Conservation (phyloP, 2,329 filamentous ascomycete species). For the Aureobasidium lini region DNA sequence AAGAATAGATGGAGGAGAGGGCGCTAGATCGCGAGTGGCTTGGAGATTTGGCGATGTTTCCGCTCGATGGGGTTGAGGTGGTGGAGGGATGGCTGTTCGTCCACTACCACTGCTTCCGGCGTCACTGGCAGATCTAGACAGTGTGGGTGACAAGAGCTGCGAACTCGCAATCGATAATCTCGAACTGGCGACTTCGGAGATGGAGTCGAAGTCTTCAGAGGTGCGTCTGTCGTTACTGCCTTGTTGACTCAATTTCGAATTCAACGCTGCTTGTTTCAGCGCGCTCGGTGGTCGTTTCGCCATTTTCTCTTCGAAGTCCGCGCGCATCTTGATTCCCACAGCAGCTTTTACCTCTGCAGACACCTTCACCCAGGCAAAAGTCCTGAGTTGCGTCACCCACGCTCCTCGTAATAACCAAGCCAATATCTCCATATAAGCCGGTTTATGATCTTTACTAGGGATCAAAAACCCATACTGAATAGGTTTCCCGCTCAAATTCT, state of each 20-base stretch:
- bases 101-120: conserved; percentile 6
- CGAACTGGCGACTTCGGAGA: neutral
- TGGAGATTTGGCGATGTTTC: neutral
- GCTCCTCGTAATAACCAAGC: conserved; percentile 88
- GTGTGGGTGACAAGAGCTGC: neutral
- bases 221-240: neutral
- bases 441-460: conserved; percentile 79
- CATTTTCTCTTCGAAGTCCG: conserved; percentile 9
- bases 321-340: neutral
- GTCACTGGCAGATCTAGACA: neutral
- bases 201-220: conserved; percentile 1
- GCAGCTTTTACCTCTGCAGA: conserved; percentile 17
- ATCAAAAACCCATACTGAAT: conserved; percentile 77
- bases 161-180: neutral
- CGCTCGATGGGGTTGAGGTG: neutral
- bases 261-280: neutral
- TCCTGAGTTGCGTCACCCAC: conserved; percentile 89
- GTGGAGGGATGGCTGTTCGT: conserved; percentile 8
- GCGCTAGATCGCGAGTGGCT: neutral
- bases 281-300: neutral
- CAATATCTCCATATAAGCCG: conserved; percentile 81
- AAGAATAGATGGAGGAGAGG: neutral
- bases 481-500: conserved; percentile 69
- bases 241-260: neutral
- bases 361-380: conserved; percentile 68